Evolutionary conservation across 2,329 filamentous ascomycete genomes (phyloP), one percentile per base, ranked within the genome.

Genomic region (Penicillium capsulatum): DNA sequence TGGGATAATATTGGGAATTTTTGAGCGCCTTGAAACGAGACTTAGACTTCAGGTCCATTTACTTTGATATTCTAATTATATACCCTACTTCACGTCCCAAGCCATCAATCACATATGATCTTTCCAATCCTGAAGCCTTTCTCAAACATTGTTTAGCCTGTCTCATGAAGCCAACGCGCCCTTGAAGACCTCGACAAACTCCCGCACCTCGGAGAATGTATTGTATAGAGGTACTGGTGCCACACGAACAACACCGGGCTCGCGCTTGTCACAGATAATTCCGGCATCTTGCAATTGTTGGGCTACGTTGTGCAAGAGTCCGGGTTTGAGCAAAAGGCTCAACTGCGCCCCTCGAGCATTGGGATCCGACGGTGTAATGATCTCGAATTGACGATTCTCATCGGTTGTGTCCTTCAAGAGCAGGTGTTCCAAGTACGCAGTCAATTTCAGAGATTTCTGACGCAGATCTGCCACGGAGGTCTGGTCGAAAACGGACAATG

Each of bases 221-320:
- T 90, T 90, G 64, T 94, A 94, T 49, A 94, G 63, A 3, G 89
- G 87, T 33, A 83, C 82, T 1, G 89, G 88, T 1, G 88, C 86
- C 0, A 92, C 80, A 2, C 88, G 73, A 24, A 95, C 82, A 13
- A 94, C 88, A 58, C 87, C 81, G 1, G 89, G 88, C 64, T 85
- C 85, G 40, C 88, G 72, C 74, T 91, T 85, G 58, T 94, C 89
- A 32, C 84, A 82, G 3, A 92, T 76, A 2, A 92, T 81, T 1
- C 83, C 84, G 0, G 76, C 75, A n/a, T 79, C 72, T 51, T 86
- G 79, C 31, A 94, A 63, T 24, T 73, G 75, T 26, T 71, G 67
- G 38, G 78, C 75, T 3, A 94, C 80, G 5, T 61, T 61, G n/a
- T 90, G 84, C 47, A 94, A 66, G 38, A 91, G 58, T 0, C 84